Evolutionary conservation across 108 stramenopile genomes (phyloP).

Genomic region (Skeletonema costatum): DNA sequence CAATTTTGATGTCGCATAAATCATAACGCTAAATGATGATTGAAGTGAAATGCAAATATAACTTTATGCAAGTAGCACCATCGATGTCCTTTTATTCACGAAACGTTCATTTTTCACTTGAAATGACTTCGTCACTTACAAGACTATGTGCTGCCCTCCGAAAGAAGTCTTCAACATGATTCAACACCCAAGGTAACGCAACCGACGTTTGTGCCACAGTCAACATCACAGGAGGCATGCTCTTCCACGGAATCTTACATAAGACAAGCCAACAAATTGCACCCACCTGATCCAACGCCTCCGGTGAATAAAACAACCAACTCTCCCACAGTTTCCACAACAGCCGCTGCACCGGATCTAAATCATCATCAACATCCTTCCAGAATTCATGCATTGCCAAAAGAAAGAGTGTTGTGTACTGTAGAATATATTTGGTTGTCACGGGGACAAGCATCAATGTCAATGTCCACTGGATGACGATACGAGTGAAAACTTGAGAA

Average conservation of each 20-base stretch:
- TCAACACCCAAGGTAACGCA: conserved; percentile 57
- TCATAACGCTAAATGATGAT: background rate
- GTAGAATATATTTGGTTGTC: conserved; percentile 53
- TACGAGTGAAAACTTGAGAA: conserved; percentile 72
- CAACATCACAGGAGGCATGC: conserved; percentile 61
- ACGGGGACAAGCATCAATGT: conserved; percentile 75
- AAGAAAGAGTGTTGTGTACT: conserved; percentile 14
- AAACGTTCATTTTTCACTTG: background rate
- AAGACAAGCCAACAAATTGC: background rate
- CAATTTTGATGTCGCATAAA: background rate
- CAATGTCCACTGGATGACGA: conserved; percentile 71
- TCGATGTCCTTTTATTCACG: background rate
- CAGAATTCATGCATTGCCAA: conserved; percentile 30
- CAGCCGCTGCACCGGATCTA: conserved; percentile 27
- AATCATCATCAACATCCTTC: conserved; percentile 35
- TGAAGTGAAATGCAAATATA: background rate
- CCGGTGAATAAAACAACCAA: conserved; percentile 17
- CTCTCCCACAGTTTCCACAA: conserved; percentile 33
- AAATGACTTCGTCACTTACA: background rate
- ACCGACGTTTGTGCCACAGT: conserved; percentile 56
- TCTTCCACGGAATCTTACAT: conserved; percentile 56
- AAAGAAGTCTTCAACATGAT: conserved; percentile 75
- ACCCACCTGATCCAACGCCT: conserved; percentile 13
- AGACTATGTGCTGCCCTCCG: conserved; percentile 41
- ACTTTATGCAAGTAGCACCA: background rate